Base-by-base conservation (phyloP, 441 rosid species). In the Erodium trifolium region DNA sequence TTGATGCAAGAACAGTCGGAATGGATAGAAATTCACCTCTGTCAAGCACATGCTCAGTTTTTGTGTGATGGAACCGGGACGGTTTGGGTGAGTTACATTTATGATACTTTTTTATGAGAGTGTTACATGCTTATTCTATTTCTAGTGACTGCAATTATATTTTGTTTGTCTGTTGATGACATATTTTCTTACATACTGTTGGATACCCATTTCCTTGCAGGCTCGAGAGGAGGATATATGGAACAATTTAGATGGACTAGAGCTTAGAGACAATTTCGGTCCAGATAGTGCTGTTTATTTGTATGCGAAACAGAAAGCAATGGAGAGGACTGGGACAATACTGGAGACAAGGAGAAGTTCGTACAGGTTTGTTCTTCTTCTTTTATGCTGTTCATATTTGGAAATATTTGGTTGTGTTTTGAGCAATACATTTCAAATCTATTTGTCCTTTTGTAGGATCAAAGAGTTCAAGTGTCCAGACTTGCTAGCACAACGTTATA, bases 391-490 rank as follows among this genome's bases (percentile, higher is more conserved):
- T 66, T 66, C 29, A 49, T 67, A 60, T 65, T 9, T 71, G 63
- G 70, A 47, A 63, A 37, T 53, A 43, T 35, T 70, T 63, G 39
- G 45, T 16, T 62, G 17, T 68, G 31, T 53, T 17, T 34, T 27
- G 14, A 71, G 59, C 35, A 47, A 74, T 60, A 70, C 68, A 43
- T 62, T 34, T 70, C 31, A 7, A 7, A 7, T 45, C 5, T 72
- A 63, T 63, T 17, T 65, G 47, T 23, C 71, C 63, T 67, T 14
- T 70, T 63, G 39, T 72, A 91, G 98, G 83, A 80, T 66, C 51
- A 82, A 76, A 62, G 97, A 89, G 78, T 78, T 89, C 74, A 93
- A 87, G 79, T 93, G 96, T 76, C 93, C 96, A 37, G 89, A 91
- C 66, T 68, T 68, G 14, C 45, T 87, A 49, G 85, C 80, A 4